Conservation (phyloP, 192 early-diverging fungal species). For the Entophlyctis luteolus region DNA sequence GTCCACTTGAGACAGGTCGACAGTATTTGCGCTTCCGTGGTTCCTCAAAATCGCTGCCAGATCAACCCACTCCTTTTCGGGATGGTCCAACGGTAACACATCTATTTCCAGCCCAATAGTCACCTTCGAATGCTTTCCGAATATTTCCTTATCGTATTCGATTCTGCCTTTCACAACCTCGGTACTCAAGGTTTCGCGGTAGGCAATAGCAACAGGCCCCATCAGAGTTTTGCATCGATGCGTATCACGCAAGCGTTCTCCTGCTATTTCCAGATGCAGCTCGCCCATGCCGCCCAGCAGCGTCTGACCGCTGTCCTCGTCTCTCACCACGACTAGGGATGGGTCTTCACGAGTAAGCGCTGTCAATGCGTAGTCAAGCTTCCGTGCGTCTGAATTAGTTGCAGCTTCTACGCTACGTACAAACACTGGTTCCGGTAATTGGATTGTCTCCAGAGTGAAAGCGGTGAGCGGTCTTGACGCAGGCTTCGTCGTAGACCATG, state of each 20-base stretch:
- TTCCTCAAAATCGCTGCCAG: background rate
- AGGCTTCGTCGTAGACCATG: no score
- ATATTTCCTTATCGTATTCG: constrained; percentile 65
- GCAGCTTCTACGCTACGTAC: constrained; percentile 62
- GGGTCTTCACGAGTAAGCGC: constrained; percentile 82
- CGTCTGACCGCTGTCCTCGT: constrained; percentile 85
- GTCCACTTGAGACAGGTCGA: background rate
- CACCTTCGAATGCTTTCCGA: constrained; percentile 64
- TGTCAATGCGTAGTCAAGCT: constrained; percentile 68
- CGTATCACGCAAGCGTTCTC: constrained; percentile 75
- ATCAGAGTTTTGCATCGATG: constrained; percentile 75
- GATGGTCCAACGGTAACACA: constrained; percentile 41
- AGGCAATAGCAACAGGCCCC: constrained; percentile 81
- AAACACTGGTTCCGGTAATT: constrained; percentile 84
- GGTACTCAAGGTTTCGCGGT: constrained; percentile 67
- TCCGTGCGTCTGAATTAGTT: constrained; percentile 60
- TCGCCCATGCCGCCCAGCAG: constrained; percentile 92
- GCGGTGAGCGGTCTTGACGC: constrained; percentile 1
- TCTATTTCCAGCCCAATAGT: constrained; percentile 54
- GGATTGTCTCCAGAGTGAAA: constrained; percentile 64
- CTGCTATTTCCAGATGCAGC: constrained; percentile 86
- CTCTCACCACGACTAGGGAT: constrained; percentile 64
- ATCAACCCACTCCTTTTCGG: constrained; percentile 15
- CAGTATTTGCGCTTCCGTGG: background rate
- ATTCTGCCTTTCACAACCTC: constrained; percentile 25